Percentiles rank a stretch among this genome's conserved stretches.
phyloP scores from a whole-genome alignment of 192 early-diverging fungal genomes.

The Linnemannia zychae region DNA sequence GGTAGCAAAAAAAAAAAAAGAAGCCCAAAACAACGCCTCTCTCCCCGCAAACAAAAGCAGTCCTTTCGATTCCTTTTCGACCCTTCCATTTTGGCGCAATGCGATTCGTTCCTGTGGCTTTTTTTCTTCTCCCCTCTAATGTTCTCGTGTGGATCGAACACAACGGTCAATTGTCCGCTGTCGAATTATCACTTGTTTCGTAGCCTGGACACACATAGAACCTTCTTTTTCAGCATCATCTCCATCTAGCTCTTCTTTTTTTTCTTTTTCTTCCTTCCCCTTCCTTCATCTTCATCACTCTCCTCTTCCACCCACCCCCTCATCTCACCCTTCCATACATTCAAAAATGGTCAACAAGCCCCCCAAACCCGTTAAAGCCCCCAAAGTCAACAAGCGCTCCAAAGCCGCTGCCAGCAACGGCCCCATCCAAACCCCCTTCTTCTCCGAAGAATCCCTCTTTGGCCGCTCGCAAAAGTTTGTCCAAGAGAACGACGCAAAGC shows the following conservation, averaged over 20 bases:
- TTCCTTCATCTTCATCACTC: not conserved
- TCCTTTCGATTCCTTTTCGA: not conserved
- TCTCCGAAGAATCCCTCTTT: slow-evolving; percentile 30
- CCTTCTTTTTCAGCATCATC: not conserved
- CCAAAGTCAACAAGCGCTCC: slow-evolving; percentile 33
- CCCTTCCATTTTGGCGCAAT: not conserved
- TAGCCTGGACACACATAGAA: not conserved
- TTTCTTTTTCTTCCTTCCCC: too few species aligned
- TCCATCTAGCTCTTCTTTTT: not conserved
- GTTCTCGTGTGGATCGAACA: slow-evolving; percentile 5
- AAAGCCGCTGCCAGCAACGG: not conserved
- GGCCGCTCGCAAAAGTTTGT: slow-evolving; percentile 39
- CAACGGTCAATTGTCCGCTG: not conserved
- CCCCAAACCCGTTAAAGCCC: slow-evolving; percentile 41
- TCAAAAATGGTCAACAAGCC: slow-evolving; percentile 51
- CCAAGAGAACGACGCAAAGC: slow-evolving; percentile 40
- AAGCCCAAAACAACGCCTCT: not conserved
- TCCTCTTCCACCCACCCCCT: not conserved
- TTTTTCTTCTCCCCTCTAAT: too few species aligned
- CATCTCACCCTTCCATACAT: not conserved
- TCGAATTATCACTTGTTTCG: not conserved
- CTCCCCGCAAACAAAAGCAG: not conserved
- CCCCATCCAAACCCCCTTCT: slow-evolving; percentile 1
- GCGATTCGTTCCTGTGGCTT: slow-evolving; percentile 8
- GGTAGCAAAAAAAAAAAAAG: slow-evolving; percentile 11